These are phyloP conservation scores for Phytophthora fragariae DNA, from an alignment of 352 stramenopile genomes.

Conservation along the genomic window DNA sequence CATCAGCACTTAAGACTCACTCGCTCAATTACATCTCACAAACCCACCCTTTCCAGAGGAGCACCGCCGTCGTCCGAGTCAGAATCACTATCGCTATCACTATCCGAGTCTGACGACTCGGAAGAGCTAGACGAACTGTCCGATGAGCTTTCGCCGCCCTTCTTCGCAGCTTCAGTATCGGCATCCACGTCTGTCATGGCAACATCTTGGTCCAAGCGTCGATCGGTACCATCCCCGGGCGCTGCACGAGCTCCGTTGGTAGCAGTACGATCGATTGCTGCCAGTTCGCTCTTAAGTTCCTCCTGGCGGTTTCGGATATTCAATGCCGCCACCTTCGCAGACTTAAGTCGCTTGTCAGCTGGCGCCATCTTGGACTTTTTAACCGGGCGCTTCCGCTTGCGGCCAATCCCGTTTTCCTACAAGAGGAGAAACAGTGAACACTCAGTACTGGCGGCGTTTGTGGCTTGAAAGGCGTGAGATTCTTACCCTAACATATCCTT, in stretches of 20 bases:
- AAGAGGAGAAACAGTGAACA: slow-evolving; percentile 23
- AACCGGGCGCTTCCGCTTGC: slow-evolving; percentile 82
- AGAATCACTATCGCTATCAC: slow-evolving; percentile 87
- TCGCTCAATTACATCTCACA: slow-evolving; percentile 63
- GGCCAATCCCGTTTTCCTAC: slow-evolving; percentile 89
- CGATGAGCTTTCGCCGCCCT: slow-evolving; percentile 49
- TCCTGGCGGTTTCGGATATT: slow-evolving; percentile 81
- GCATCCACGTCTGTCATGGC: slow-evolving; percentile 61
- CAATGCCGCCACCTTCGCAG: slow-evolving; percentile 80
- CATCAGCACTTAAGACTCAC: slow-evolving; percentile 47
- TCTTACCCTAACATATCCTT: slow-evolving; percentile 90
- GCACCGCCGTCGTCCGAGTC: slow-evolving; percentile 79
- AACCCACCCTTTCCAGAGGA: slow-evolving; percentile 88
- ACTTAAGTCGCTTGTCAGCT: slow-evolving; percentile 80
- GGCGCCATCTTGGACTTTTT: slow-evolving; percentile 61
- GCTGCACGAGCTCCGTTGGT: slow-evolving; percentile 14
- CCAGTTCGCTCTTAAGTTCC: slow-evolving; percentile 81
- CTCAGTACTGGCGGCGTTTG: slow-evolving; percentile 25
- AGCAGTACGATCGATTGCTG: slow-evolving; percentile 69
- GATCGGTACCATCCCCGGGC: slow-evolving; percentile 25
- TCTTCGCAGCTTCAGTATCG: slow-evolving; percentile 47
- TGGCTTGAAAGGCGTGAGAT: slow-evolving; percentile 35
- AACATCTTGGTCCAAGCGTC: slow-evolving; percentile 53
- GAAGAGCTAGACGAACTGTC: slow-evolving; percentile 84
- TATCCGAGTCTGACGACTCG: slow-evolving; percentile 86